Base-by-base conservation (phyloP, 768 basidiomycete genomes). In the Suillus paluster region DNA sequence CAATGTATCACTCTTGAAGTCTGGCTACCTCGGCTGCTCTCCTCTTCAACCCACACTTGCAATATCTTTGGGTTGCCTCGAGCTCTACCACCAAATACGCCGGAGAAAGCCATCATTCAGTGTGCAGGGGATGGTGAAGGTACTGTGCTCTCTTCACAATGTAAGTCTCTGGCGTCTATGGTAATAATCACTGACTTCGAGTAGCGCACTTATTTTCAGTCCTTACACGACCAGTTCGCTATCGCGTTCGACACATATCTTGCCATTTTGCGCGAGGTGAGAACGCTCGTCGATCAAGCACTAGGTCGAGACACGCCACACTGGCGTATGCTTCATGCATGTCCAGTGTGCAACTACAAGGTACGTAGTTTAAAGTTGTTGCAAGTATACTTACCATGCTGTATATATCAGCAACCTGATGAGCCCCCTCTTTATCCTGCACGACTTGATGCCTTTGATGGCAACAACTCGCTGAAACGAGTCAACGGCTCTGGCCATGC, bases 161-260 rank as follows among this genome's bases (percentile, higher is more conserved):
- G 69, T 54, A 11, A 19, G 17, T 21, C 23, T 50, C 54, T 45
- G 46, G 11, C 50, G 76, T 73, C 64, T 71, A 2, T 67, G 74
- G 4, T 80, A 75, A 57, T 62, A 48, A 4, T 66, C 14, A 38
- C 38, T 38, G 14, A 38, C 60, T 7, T 45, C 42, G 2, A 68
- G 66, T 55, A 66, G 71, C 5, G 63, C 50, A 38, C 38, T 38
- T 38, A 38, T 38, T 38, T 38, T 38, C 38, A 38, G 38, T 38
- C 38, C 11, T 38, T 38, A 38, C 8, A 14, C 8, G 38, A 38
- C 1, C 57, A 67, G 15, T 65, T 82, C 23, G 66, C 73, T 1
- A 65, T 73, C 34, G 65, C 76, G 11, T 79, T 75, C 55, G 78
- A 81, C 53, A 46, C 73, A 0, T 81, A 79, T 61, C 71, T 81